Evolutionary conservation across 495 filamentous ascomycete genomes (phyloP).

Genomic region (Tetracladium setigerum): DNA sequence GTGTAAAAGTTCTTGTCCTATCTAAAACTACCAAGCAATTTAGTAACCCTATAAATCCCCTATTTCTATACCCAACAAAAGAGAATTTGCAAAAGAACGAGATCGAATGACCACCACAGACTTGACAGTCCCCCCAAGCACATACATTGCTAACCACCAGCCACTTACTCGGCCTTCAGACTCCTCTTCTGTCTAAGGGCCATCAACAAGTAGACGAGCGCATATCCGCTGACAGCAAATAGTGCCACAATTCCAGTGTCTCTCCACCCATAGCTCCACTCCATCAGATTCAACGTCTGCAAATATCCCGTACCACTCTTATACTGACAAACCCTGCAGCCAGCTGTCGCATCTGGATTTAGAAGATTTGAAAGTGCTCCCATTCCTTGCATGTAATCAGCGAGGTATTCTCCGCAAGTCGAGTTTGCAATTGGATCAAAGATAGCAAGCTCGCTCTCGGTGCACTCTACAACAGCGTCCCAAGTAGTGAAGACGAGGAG

Average conservation of each 20-base stretch:
- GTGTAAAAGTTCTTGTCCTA: too few species aligned
- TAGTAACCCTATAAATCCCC: too few species aligned
- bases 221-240: conserved; percentile 39
- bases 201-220: conserved; percentile 41
- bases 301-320: conserved; percentile 48
- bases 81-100: too few species aligned
- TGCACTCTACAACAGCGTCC: conserved; percentile 44
- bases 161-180: too few species aligned
- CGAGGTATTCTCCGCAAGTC: conserved; percentile 18
- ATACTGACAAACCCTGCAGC: conserved; percentile 59
- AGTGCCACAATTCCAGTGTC: conserved; percentile 42
- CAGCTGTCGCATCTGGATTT: conserved; percentile 31
- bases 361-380: conserved; percentile 28
- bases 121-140: too few species aligned
- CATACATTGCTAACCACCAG: too few species aligned
- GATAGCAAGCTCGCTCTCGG: conserved; percentile 46
- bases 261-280: conserved; percentile 51
- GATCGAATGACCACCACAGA: too few species aligned
- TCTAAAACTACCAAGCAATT: too few species aligned
- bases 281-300: conserved; percentile 18
- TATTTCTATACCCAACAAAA: too few species aligned
- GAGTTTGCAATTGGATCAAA: conserved; percentile 39
- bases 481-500: conserved; percentile 48
- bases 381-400: conserved; percentile 19
- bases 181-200: too few species aligned